Base-by-base conservation (phyloP, 169 alveolate species). In the Eimeria necatrix region DNA sequence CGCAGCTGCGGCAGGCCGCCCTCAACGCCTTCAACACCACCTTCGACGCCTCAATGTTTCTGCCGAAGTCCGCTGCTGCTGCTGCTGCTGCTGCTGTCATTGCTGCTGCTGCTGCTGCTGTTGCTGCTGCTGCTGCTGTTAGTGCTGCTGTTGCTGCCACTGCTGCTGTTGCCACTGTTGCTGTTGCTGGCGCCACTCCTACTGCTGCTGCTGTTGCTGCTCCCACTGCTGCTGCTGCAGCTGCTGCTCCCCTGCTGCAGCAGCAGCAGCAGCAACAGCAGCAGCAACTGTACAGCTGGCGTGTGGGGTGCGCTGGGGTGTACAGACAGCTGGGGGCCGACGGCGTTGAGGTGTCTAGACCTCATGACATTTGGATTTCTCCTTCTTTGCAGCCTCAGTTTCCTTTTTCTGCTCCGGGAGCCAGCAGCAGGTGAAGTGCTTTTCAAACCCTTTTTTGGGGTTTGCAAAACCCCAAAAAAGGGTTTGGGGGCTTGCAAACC, bases 301-400 rank as follows among this genome's bases (percentile, higher is more conserved):
- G 61, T 76, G 53, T 48, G 86, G 59, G 48, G 60, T 76, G 8
- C 59, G 86, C 16, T 10, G 48, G 89, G 53, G 89, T 22, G 14
- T 80, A 46, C 89, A 80, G 89, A 48, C 89, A 80, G 56, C 22
- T 80, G 51, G 89, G 89, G 12, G 48, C 89, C 12, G 89, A 80
- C 51, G 89, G 89, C 9, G 89, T 80, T 49, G 89, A 80, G 71
- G 89, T 80, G 49, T 80, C 94, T 24, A 70, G 91, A 20, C 92
- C 80, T 5, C 53, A 52, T 41, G 91, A 76, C 60, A 48, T 91
- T 49, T 80, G 95, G 85, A 81, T 61, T 56, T 61, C 95, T 60
- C 91, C 91, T 4, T 61, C 91, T 14, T 73, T 91, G 76, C 59
- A 76, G 12, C 90, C 90, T 0, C 86, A 61, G 41, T 80, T 78